Percentiles rank a stretch among this genome's conserved stretches.
These are phyloP conservation scores for Candida maris DNA, from an alignment of 805 yeast species.

Conservation along the genomic window DNA sequence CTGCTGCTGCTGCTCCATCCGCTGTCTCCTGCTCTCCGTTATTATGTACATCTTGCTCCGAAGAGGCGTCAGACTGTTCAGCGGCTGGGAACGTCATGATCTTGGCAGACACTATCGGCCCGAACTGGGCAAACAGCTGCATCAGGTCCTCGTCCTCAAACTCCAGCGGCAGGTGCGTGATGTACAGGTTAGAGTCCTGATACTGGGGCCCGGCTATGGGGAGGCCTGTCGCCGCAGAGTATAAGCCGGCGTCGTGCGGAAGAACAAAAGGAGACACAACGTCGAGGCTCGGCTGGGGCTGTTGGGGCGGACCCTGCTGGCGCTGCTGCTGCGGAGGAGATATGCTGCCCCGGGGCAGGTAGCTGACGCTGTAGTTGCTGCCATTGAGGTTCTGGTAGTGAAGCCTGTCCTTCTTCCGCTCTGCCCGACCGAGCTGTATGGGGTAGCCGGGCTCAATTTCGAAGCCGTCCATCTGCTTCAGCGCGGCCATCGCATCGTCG, in stretches of 20 bases:
- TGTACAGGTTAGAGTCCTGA: conserved; percentile 72
- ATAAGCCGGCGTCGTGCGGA: conserved; percentile 28
- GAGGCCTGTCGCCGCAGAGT: conserved; percentile 31
- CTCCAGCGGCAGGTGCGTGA: conserved; percentile 55
- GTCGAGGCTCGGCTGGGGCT: conserved; percentile 1
- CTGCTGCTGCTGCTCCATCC: conserved; percentile 23
- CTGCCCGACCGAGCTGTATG: conserved; percentile 42
- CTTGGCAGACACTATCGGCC: conserved; percentile 52
- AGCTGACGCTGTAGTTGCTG: conserved; percentile 13
- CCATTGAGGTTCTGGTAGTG: conserved; percentile 24
- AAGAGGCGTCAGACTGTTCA: background rate
- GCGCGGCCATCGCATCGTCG: conserved; percentile 45
- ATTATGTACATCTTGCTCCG: background rate
- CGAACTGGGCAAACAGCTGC: conserved; percentile 42
- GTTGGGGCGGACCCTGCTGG: background rate
- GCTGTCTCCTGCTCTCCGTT: too few relatives aligned
- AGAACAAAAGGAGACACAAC: conserved; percentile 23
- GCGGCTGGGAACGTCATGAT: conserved; percentile 44
- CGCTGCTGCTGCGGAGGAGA: background rate
- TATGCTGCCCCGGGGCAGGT: conserved; percentile 7
- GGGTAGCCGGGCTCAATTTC: conserved; percentile 31
- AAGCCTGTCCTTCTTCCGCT: conserved; percentile 33
- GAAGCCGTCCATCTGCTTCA: conserved; percentile 45
- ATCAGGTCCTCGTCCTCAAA: conserved; percentile 53
- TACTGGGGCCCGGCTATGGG: conserved; percentile 44